These are phyloP conservation scores for Tolypocladium endophyticum DNA, from an alignment of 2,329 filamentous ascomycete genomes.

Conservation along the genomic window DNA sequence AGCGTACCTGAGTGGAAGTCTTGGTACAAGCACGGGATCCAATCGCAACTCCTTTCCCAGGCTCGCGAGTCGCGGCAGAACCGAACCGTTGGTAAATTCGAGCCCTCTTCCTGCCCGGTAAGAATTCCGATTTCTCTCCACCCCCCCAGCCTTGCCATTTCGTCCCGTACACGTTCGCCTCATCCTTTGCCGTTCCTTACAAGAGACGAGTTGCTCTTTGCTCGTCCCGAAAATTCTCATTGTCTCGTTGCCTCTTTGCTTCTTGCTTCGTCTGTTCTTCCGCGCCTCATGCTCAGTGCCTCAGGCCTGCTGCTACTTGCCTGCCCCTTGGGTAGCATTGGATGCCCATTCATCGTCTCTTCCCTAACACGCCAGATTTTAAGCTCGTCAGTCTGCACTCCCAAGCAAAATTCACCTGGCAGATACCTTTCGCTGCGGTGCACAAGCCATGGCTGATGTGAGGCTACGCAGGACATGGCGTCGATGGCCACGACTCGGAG, in stretches of 20 bases:
- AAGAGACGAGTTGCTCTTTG: slow-evolving; percentile 14
- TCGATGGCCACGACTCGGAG: slow-evolving; percentile 12
- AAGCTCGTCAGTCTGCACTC: neutral
- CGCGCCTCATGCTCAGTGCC: slow-evolving; percentile 3
- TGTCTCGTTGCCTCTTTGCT: slow-evolving; percentile 8
- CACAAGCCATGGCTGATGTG: slow-evolving; percentile 1
- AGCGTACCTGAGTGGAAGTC: neutral
- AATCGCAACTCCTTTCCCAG: neutral
- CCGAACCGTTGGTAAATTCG: neutral
- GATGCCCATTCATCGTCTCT: neutral
- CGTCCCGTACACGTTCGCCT: neutral
- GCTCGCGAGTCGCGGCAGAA: neutral
- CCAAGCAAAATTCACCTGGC: neutral
- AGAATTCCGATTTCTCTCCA: neutral
- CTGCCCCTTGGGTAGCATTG: slow-evolving; percentile 4
- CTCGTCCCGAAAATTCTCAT: slow-evolving; percentile 2
- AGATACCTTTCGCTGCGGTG: too few species aligned
- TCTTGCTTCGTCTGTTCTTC: slow-evolving; percentile 9
- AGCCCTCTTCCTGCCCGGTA: neutral
- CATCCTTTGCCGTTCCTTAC: slow-evolving; percentile 3
- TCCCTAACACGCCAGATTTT: neutral
- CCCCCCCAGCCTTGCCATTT: neutral
- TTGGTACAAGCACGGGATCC: neutral
- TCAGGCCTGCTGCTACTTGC: slow-evolving; percentile 16
- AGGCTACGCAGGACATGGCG: slow-evolving; percentile 25